Base-by-base conservation (phyloP, 2,329 filamentous ascomycete species). In the Neopestalotiopsis sp. region DNA sequence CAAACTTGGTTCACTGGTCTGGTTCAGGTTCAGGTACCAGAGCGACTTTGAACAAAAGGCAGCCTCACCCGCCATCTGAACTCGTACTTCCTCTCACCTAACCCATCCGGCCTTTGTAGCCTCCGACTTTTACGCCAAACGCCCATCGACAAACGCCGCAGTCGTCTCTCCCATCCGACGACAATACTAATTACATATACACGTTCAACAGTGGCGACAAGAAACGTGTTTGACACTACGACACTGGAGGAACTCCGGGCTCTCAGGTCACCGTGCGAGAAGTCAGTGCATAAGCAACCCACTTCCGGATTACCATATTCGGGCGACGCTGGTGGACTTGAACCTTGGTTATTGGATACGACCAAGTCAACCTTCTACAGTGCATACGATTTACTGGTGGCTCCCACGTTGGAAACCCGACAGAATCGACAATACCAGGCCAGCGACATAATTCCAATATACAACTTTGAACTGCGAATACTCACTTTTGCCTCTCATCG, bases 71-170 rank as follows among this genome's bases (percentile, higher is more conserved):
- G 59, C 69, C 52, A 34, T 42, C 57, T 49, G n/a, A 38, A 24
- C 32, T 28, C 34, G 40, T 45, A 34, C 64, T 64, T 66, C 67
- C 63, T 63, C 59, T 61, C 62, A 14, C 42, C 58, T 65, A 59
- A 52, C 52, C 62, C 59, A 70, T 68, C 66, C 69, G 69, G 69
- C 69, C n/a, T 66, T 66, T 66, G 69, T 68, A 70, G 69, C 66
- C 17, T 14, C 49, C 69, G 69, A 65, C 68, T 57, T 66, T 64
- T 66, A n/a, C 45, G 20, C 34, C 34, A 7, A 52, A 17, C 20
- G 45, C 45, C 45, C 62, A 59, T 17, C 57, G 24, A 66, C 66
- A 57, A 68, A 28, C 40, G 66, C 66, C 66, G 66, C 66, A 6
- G 69, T 64, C 69, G 69, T 61, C 40, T 65, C 57, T 49, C 65